Base-by-base conservation (phyloP, 164 flowering plant species). In the Pachysandra terminalis region DNA sequence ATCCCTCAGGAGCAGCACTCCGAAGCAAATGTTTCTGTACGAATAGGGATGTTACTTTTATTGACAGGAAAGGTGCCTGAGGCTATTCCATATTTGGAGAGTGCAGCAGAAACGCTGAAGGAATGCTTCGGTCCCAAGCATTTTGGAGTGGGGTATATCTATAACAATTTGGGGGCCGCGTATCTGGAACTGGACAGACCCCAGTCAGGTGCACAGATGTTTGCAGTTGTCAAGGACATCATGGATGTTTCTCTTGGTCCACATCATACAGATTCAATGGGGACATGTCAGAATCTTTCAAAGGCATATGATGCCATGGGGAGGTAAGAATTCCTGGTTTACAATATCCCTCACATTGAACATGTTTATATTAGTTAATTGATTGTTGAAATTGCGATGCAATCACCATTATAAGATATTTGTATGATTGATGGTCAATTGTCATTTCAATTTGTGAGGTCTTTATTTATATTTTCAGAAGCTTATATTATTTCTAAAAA, bases 231-330 rank as follows among this genome's bases (percentile, higher is more conserved):
- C 13, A 94, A 89, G 77, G 97, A 91, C 17, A 85, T 94, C 59
- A 88, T 94, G 96, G 97, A 94, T 76, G 87, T 83, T 6, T 73
- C 97, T 0, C 91, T 94, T 67, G 98, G 98, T 51, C 93, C 96
- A 16, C 86, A 90, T 76, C 97, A 91, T 81, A 75, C 75, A 0
- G 97, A 94, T 77, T 77, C 97, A 13, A 90, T 94, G 54, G 98
- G 91, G 68, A 82, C 96, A 24, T 88, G 93, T 63, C 96, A 88
- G 74, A 93, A 93, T 71, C 88, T 93, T 61, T 85, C 98, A 28
- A 93, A 91, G 83, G 94, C 98, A 61, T 91, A 93, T 80, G 80
- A 68, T 70, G 83, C 84, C 70, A 83, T 88, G 89, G 80, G 78
- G 70, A 93, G 89, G 98, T 93, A 78, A 72, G 80, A 14, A 27